A percentile compares a stretch with the other conserved stretches of the same genome.
These are phyloP conservation scores for Xylaria scruposa DNA, from an alignment of 495 filamentous ascomycete genomes.

Conservation along the genomic window DNA sequence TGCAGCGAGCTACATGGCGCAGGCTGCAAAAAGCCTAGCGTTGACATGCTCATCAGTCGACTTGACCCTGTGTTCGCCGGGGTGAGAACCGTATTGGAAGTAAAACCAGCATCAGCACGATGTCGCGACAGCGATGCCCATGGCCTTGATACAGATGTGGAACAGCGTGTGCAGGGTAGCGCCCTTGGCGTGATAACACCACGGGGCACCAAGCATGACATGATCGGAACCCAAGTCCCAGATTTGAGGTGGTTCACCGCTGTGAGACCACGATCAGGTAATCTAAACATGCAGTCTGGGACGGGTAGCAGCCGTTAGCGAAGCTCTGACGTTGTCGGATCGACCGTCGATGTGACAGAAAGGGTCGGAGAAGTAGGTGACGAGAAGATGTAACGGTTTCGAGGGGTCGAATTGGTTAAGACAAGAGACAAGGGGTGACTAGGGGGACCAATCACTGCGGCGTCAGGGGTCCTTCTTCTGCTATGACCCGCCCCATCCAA, in stretches of 20 bases:
- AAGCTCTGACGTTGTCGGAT: constrained; percentile 35
- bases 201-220: constrained; percentile 12
- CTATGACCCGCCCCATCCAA: neutral
- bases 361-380: constrained; percentile 29
- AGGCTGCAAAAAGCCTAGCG: constrained; percentile 3
- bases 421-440: constrained; percentile 22
- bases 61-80: neutral
- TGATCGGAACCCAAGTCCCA: constrained; percentile 6
- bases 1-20: constrained; percentile 3
- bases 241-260: neutral
- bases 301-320: constrained; percentile 7
- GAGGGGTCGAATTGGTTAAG: constrained; percentile 29
- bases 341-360: constrained; percentile 39
- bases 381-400: constrained; percentile 31
- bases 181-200: constrained; percentile 22
- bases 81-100: constrained; percentile 8
- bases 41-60: constrained; percentile 13
- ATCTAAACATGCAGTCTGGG: neutral
- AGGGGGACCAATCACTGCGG: neutral
- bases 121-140: constrained; percentile 15
- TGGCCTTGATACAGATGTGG: constrained; percentile 13
- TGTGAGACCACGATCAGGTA: neutral
- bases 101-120: constrained; percentile 9
- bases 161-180: constrained; percentile 17
- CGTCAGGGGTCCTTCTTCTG: neutral